phyloP scores from a whole-genome alignment of 2,329 filamentous ascomycete genomes.

The Pseudogymnoascus sp. region DNA sequence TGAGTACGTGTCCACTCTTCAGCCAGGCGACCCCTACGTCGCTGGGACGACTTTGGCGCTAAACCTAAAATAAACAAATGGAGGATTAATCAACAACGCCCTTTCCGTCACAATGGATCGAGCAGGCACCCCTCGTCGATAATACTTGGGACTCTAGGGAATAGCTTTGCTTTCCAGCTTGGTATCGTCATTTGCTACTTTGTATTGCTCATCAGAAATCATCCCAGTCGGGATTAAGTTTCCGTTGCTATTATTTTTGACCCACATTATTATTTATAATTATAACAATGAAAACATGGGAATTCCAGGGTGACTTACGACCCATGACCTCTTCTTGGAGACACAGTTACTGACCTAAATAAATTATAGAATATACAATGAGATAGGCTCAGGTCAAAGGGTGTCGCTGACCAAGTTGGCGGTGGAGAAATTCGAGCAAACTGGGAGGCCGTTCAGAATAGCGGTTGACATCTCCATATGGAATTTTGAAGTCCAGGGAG shows the following conservation, averaged over 20 bases:
- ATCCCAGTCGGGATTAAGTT: background rate
- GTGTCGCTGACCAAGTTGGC: slow-evolving; percentile 78
- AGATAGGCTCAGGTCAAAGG: slow-evolving; percentile 74
- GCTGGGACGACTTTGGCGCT: slow-evolving; percentile 12
- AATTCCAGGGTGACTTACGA: slow-evolving; percentile 51
- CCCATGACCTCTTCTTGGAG: background rate
- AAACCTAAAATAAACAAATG: slow-evolving; percentile 13
- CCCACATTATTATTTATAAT: background rate
- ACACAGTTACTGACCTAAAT: slow-evolving; percentile 15
- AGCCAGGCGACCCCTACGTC: background rate
- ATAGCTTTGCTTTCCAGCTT: background rate
- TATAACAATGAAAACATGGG: slow-evolving; percentile 41
- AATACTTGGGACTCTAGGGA: background rate
- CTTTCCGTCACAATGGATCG: slow-evolving; percentile 10
- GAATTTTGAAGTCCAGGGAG: slow-evolving; percentile 88
- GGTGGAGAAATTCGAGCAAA: slow-evolving; percentile 64
- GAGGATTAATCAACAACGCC: slow-evolving; percentile 9
- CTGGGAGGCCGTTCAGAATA: slow-evolving; percentile 68
- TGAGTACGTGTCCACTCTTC: background rate
- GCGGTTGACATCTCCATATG: slow-evolving; percentile 95
- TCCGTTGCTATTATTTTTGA: background rate
- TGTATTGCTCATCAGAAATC: background rate
- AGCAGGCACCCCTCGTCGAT: background rate
- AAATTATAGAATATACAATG: slow-evolving; percentile 68
- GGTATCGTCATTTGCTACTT: background rate